These are phyloP conservation scores for Tolypocladium tundrense DNA, from an alignment of 2,329 filamentous ascomycete species.

Conservation along the genomic window DNA sequence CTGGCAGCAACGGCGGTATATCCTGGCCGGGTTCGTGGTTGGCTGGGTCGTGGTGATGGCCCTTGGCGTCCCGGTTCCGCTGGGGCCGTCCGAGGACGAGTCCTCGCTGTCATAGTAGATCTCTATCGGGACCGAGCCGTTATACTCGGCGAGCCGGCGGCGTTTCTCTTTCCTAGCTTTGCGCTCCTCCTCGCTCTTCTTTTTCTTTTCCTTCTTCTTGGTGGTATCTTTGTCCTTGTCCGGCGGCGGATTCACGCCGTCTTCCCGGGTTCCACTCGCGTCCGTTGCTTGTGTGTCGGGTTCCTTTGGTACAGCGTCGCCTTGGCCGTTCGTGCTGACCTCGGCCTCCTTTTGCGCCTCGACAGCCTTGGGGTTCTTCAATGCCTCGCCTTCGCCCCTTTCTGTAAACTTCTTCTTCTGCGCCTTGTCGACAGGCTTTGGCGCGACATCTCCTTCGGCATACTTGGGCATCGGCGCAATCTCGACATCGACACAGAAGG, in stretches of 20 bases:
- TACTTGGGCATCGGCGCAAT: constrained; percentile 84
- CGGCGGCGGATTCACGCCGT: constrained; percentile 13
- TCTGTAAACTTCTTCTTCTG: constrained; percentile 56
- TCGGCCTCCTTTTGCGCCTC: constrained; percentile 36
- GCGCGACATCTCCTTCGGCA: constrained; percentile 43
- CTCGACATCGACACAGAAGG: constrained; percentile 95
- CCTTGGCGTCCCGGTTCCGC: constrained; percentile 11
- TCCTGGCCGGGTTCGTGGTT: constrained; percentile 82
- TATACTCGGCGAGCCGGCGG: constrained; percentile 73
- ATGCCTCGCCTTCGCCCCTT: constrained; percentile 62
- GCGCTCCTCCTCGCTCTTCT: constrained; percentile 83
- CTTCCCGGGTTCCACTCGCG: constrained; percentile 7
- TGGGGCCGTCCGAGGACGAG: constrained; percentile 29
- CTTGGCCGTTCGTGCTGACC: constrained; percentile 8
- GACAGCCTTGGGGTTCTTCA: constrained; percentile 54
- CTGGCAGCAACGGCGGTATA: constrained; percentile 92
- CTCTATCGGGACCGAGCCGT: constrained; percentile 78
- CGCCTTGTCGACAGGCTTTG: constrained; percentile 31
- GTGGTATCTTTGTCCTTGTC: constrained; percentile 32
- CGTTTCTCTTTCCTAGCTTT: constrained; percentile 89
- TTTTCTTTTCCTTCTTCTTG: constrained; percentile 92
- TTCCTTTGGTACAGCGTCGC: background rate
- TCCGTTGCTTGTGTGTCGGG: background rate
- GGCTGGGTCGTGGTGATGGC: constrained; percentile 36
- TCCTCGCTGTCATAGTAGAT: constrained; percentile 62